phyloP scores from a whole-genome alignment of 768 basidiomycete species.

The Pleurotus cornucopiae region DNA sequence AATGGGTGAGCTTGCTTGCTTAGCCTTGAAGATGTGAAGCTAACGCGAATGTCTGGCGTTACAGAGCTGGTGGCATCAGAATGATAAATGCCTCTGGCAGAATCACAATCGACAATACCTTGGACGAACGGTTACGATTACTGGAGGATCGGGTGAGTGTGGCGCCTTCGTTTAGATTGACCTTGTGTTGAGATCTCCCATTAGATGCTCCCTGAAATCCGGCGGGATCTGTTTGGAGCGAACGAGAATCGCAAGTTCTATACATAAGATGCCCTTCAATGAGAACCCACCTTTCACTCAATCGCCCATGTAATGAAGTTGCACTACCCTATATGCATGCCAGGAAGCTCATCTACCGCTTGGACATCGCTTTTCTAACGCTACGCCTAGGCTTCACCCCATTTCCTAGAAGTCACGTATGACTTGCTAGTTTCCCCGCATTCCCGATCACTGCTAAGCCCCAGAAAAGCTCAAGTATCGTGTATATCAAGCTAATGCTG shows the following conservation, averaged over 20 bases:
- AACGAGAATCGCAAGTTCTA: conserved; percentile 94
- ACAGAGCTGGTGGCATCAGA: conserved; percentile 82
- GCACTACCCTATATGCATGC: too few species aligned
- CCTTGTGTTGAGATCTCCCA: background rate
- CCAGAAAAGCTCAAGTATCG: too few species aligned
- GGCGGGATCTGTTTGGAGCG: conserved; percentile 81
- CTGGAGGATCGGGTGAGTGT: conserved; percentile 80
- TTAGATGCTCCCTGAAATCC: conserved; percentile 95
- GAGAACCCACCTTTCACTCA: too few species aligned
- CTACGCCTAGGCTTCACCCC: too few species aligned
- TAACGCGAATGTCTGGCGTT: background rate
- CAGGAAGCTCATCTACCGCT: too few species aligned
- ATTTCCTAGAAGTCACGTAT: too few species aligned
- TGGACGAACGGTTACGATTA: conserved; percentile 86
- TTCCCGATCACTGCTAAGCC: too few species aligned
- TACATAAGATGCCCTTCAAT: conserved; percentile 34
- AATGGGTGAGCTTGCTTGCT: conserved; percentile 50
- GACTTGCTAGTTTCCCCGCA: too few species aligned
- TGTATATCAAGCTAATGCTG: too few species aligned
- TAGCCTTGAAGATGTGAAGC: too few species aligned
- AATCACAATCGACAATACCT: conserved; percentile 90
- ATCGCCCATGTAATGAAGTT: too few species aligned
- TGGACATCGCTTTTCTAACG: too few species aligned
- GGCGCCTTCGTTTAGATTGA: background rate
- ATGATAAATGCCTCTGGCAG: conserved; percentile 67